These are phyloP conservation scores for Jasminum sambac DNA, from an alignment of 257 asterid species.

Conservation along the genomic window DNA sequence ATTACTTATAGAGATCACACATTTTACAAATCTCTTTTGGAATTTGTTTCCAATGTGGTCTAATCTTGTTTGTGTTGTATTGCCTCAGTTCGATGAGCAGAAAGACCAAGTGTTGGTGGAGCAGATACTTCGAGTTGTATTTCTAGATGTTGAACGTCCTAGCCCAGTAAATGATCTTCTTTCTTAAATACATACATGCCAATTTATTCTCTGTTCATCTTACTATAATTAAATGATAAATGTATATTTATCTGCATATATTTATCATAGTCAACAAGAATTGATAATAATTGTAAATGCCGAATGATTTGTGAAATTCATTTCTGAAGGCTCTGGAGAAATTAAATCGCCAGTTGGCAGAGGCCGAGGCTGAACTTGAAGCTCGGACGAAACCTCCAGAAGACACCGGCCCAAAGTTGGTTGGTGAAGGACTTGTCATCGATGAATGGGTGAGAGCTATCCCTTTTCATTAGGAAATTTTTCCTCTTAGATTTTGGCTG, in stretches of 20 bases:
- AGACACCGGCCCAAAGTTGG: slow-evolving; percentile 67
- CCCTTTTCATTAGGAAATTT: not conserved
- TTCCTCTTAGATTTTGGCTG: not conserved
- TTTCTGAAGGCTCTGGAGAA: slow-evolving; percentile 70
- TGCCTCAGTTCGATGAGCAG: slow-evolving; percentile 81
- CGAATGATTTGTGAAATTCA: slow-evolving; percentile 10
- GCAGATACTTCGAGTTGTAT: slow-evolving; percentile 83
- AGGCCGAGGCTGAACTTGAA: slow-evolving; percentile 85
- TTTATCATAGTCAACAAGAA: slow-evolving; percentile 6
- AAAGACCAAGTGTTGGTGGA: slow-evolving; percentile 91
- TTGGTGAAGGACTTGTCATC: slow-evolving; percentile 92
- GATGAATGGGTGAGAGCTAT: slow-evolving; percentile 86
- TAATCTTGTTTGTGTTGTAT: slow-evolving; percentile 25
- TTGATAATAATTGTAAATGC: slow-evolving; percentile 9
- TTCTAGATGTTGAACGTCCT: slow-evolving; percentile 77
- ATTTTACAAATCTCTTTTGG: slow-evolving; percentile 1
- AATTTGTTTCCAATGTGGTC: slow-evolving; percentile 23
- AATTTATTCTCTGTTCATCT: not conserved
- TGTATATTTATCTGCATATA: slow-evolving; percentile 2
- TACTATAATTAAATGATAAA: not conserved
- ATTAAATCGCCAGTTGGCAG: slow-evolving; percentile 71
- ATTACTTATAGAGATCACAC: not conserved
- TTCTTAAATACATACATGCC: not conserved
- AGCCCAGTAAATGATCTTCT: slow-evolving; percentile 58
- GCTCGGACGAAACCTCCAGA: slow-evolving; percentile 78